Percentiles rank a stretch among this genome's conserved stretches.
Conservation (phyloP, 108 stramenopile genomes). For the Ochromonas danica region DNA sequence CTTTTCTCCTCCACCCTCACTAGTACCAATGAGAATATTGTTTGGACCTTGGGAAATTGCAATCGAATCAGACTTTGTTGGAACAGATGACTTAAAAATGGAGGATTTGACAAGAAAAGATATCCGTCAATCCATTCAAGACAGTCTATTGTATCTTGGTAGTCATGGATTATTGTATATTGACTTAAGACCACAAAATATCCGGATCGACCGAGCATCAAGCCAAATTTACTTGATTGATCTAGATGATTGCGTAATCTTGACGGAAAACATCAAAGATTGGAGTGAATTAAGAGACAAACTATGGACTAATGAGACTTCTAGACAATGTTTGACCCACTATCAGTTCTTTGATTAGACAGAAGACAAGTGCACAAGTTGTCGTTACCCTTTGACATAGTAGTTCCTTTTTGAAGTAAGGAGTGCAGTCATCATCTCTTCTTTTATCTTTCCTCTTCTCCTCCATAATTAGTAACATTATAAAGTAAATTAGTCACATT, state of each 20-base stretch:
- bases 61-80: neutral
- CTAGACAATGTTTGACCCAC: too few species aligned
- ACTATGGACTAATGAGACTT: too few species aligned
- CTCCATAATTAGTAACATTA: too few species aligned
- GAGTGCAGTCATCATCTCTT: too few species aligned
- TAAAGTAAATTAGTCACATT: too few species aligned
- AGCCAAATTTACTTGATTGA: neutral
- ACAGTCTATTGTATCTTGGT: neutral
- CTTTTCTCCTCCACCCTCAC: neutral
- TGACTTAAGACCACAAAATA: neutral
- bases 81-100: neutral
- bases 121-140: neutral
- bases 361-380: too few species aligned
- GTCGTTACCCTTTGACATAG: too few species aligned
- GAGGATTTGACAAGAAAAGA: neutral
- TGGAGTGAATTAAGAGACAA: too few species aligned
- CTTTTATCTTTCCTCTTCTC: too few species aligned
- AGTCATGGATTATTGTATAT: neutral
- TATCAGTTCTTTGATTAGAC: too few species aligned
- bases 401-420: too few species aligned
- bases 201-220: neutral
- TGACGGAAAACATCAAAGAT: too few species aligned
- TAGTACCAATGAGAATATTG: neutral
- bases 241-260: neutral
- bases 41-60: neutral